Conservation (phyloP, 2,329 filamentous ascomycete genomes). For the Phialophora macrospora region DNA sequence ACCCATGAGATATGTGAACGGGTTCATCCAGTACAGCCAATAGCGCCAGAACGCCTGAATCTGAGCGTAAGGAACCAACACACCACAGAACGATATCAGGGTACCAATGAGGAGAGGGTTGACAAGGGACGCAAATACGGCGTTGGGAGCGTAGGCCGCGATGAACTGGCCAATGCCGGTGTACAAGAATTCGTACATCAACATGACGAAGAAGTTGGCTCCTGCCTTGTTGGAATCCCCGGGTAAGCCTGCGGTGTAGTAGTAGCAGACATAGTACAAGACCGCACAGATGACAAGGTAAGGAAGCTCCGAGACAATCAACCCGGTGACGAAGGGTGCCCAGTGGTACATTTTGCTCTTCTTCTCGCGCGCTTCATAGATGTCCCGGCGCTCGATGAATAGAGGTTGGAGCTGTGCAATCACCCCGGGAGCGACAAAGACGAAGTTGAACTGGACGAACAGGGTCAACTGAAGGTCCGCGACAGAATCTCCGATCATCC, state of each 20-base stretch:
- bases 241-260: conserved; percentile 71
- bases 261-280: conserved; percentile 74
- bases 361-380: conserved; percentile 71
- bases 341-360: conserved; percentile 75
- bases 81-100: conserved; percentile 73
- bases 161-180: conserved; percentile 78
- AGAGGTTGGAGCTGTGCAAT: conserved; percentile 64
- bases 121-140: conserved; percentile 70
- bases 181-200: conserved; percentile 75
- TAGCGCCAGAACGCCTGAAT: conserved; percentile 72
- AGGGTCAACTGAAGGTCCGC: conserved; percentile 73
- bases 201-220: conserved; percentile 66
- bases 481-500: conserved; percentile 66
- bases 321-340: conserved; percentile 72
- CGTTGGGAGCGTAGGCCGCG: conserved; percentile 70
- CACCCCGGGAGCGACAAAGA: conserved; percentile 57
- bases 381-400: conserved; percentile 69
- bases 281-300: conserved; percentile 65
- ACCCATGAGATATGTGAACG: conserved; percentile 66
- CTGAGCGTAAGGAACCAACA: conserved; percentile 68
- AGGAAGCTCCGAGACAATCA: conserved; percentile 72
- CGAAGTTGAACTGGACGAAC: conserved; percentile 70
- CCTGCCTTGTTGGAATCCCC: conserved; percentile 54
- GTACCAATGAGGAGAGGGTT: conserved; percentile 72
- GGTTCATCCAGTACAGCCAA: conserved; percentile 66